Evolutionary conservation across 2,329 filamentous ascomycete species (phyloP), one percentile per base, ranked within the genome.

Genomic region (Didymella glomerata): DNA sequence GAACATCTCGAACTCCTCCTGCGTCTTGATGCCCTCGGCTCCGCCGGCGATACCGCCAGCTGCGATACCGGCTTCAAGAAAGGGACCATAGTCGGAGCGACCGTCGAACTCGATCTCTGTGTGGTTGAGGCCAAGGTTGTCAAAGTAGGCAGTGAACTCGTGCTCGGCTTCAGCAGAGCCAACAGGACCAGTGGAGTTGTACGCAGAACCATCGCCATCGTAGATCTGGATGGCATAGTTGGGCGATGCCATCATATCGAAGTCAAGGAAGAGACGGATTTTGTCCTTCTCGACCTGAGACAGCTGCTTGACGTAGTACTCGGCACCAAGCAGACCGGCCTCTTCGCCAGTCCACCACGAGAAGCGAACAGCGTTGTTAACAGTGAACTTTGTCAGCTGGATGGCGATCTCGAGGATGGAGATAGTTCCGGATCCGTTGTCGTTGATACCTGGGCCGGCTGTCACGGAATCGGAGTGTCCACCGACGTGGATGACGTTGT

Each of bases 31-130:
- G 13, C 85, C 89, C 76, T 93, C 90, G 1, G 91, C 91, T 38
- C 91, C 91, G 2, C 90, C 92, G 54, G 90, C 90, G 61, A 93
- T 86, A 28, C 91, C 91, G 24, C 91, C 90, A 1, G 86, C 86
- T 0, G 91, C 89, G 41, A 93, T 92, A 3, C 88, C 88, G 55
- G 85, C 83, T 34, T 86, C 83, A 68, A 93, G 89, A 79, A 94
- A 93, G 1, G 86, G 88, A 49, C 88, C 89, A 68, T 94, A 94
- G 76, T 95, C 91, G 63, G 88, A 91, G 58, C 91, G 87, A 7
- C 91, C 91, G 67, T 92, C 89, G 65, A 95, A 94, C 2, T 86
- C 85, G 27, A 90, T 90, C 57, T 90, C 86, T 0, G 86, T 90
- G 72, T 88, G 70, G 58, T 72, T 71, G 10, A 72, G 62, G 3